These are phyloP conservation scores for Boletellus sp. DNA, from an alignment of 768 basidiomycete genomes.

Conservation along the genomic window DNA sequence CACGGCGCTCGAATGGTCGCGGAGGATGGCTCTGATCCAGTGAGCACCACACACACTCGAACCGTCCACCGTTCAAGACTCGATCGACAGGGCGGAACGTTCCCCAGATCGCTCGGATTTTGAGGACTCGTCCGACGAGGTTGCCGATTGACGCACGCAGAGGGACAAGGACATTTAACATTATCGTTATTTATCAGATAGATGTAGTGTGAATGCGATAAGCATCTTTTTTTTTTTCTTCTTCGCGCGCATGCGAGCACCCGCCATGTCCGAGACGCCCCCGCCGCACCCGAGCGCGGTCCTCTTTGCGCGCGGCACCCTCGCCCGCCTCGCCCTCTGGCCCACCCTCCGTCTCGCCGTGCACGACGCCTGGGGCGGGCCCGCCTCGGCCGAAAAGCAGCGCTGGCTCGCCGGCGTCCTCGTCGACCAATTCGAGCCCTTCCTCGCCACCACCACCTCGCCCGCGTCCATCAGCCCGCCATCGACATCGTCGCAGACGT, in stretches of 20 bases:
- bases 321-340: slow-evolving; percentile 83
- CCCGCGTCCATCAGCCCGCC: neutral
- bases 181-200: no score
- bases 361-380: slow-evolving; percentile 83
- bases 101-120: no score
- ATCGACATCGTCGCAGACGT: neutral
- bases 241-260: neutral
- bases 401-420: slow-evolving; percentile 82
- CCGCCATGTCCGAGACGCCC: no score
- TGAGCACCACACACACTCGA: neutral
- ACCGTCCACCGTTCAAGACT: neutral
- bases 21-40: neutral
- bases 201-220: no score
- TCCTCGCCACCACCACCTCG: slow-evolving; percentile 31
- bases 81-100: neutral
- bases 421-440: slow-evolving; percentile 73
- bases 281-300: slow-evolving; percentile 46
- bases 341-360: slow-evolving; percentile 83
- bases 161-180: no score
- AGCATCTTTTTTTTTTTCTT: neutral
- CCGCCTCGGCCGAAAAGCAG: slow-evolving; percentile 65
- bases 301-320: slow-evolving; percentile 82
- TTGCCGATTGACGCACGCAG: no score
- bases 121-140: neutral
- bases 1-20: neutral